Evolutionary conservation across 345 rosid genomes (phyloP), one percentile per base, ranked within the genome.

Genomic region (Anastatica hierochuntica): DNA sequence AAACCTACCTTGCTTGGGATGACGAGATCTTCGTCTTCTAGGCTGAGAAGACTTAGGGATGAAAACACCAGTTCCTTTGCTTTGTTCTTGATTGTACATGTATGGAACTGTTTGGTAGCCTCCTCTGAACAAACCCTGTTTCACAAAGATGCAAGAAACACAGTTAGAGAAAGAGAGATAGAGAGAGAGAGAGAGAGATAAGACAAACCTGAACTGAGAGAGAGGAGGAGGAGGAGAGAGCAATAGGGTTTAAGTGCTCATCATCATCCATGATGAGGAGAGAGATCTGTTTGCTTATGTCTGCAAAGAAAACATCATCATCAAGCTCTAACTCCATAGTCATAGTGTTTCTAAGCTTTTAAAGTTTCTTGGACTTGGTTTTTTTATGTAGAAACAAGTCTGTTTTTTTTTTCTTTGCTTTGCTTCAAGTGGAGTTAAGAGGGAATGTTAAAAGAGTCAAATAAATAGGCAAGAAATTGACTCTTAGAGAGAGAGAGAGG

Each of bases 201-300:
- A 10, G 34, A 18, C 30, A 19, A 64, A 83, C 98, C 96, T 87
- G 92, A 36, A 72, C 74, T 44, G 89, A 71, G 71, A 77, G 75
- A 41, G 95, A 69, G 30, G 56, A 49, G 42, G 56, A 65, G 24
- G 62, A 49, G 6, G 65, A 52, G 64, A 47, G 58, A 31, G 77
- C 62, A 58, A 76, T 72, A 31, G 81, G 73, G 60, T 67, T 77
- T 21, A 58, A 10, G 20, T 66, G 60, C 18, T 82, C 81, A 43
- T 89, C 88, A 50, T 89, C 97, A 24, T 90, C 97, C 92, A 78
- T 87, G 70, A 90, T 87, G 14, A 90, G 88, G 48, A 90, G 92
- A 64, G 96, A 84, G 62, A 90, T 84, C 64, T 71, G 96, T 79
- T 69, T 84, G 84, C 88, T n/a, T n/a, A n/a, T n/a, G n/a, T n/a